Percentiles rank a stretch among this genome's conserved stretches.
These are phyloP conservation scores for Phytophthora ramorum DNA, from an alignment of 352 stramenopile species.

Conservation along the genomic window DNA sequence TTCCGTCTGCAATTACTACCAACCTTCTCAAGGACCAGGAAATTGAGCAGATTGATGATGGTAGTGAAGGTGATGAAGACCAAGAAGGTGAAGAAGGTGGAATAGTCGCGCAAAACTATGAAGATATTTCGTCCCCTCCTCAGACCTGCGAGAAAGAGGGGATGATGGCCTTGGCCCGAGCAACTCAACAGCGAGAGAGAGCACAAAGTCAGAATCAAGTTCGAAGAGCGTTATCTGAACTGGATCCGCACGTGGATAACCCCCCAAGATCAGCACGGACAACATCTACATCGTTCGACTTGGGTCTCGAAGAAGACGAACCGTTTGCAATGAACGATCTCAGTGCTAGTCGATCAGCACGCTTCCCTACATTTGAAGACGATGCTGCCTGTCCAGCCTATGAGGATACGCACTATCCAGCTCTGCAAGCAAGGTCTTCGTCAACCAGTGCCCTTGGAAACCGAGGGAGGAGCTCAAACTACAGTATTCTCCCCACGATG, in stretches of 20 bases:
- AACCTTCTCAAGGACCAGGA: background rate
- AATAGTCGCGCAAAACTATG: constrained; percentile 2
- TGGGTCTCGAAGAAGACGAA: constrained; percentile 26
- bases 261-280: background rate
- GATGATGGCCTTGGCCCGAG: background rate
- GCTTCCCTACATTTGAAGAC: constrained; percentile 66
- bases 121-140: constrained; percentile 20
- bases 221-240: constrained; percentile 29
- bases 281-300: constrained; percentile 9
- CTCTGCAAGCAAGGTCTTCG: constrained; percentile 22
- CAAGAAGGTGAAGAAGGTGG: background rate
- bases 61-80: background rate
- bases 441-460: constrained; percentile 29
- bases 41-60: background rate
- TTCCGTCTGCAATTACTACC: constrained; percentile 23
- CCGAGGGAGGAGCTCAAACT: constrained; percentile 1
- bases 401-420: constrained; percentile 40
- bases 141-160: constrained; percentile 12
- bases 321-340: constrained; percentile 10
- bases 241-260: constrained; percentile 6
- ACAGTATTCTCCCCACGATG: background rate
- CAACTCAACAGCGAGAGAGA: constrained; percentile 15
- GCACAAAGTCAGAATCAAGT: constrained; percentile 39
- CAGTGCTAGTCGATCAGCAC: constrained; percentile 24
- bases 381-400: constrained; percentile 65